Conservation (phyloP, 352 stramenopile species). For the Thraustotheca clavata region DNA sequence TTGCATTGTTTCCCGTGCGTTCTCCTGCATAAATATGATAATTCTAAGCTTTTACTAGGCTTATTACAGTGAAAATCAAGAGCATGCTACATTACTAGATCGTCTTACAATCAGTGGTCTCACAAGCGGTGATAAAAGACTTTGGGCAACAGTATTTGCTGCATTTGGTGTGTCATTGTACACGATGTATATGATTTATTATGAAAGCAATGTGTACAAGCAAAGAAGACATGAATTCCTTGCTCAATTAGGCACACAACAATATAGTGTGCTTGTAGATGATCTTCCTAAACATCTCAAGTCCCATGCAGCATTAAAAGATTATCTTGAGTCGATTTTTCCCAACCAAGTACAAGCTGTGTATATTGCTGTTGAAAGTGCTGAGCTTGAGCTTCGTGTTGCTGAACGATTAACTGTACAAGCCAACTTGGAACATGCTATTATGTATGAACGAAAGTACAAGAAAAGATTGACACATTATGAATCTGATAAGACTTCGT, state of each 20-base stretch:
- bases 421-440: slow-evolving; percentile 41
- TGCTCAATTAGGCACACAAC: slow-evolving; percentile 40
- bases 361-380: slow-evolving; percentile 65
- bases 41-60: slow-evolving; percentile 12
- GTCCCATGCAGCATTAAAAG: slow-evolving; percentile 42
- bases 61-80: slow-evolving; percentile 10
- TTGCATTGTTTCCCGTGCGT: slow-evolving; percentile 55
- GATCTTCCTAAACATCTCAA: slow-evolving; percentile 47
- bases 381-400: slow-evolving; percentile 37
- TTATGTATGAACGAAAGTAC: slow-evolving; percentile 33
- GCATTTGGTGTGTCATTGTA: slow-evolving; percentile 42
- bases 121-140: slow-evolving; percentile 36
- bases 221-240: slow-evolving; percentile 59
- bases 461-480: slow-evolving; percentile 17
- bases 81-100: not conserved
- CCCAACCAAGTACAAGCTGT: slow-evolving; percentile 48
- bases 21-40: not conserved
- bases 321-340: slow-evolving; percentile 65
- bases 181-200: slow-evolving; percentile 45
- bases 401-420: slow-evolving; percentile 40
- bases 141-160: slow-evolving; percentile 50
- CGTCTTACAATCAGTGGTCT: slow-evolving; percentile 17
- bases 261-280: slow-evolving; percentile 67
- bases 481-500: slow-evolving; percentile 15
- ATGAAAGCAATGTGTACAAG: slow-evolving; percentile 53